A percentile compares a stretch with the other conserved stretches of the same genome.
Conservation (phyloP, 2,329 filamentous ascomycete genomes). For the Trichoderma oligosporum region DNA sequence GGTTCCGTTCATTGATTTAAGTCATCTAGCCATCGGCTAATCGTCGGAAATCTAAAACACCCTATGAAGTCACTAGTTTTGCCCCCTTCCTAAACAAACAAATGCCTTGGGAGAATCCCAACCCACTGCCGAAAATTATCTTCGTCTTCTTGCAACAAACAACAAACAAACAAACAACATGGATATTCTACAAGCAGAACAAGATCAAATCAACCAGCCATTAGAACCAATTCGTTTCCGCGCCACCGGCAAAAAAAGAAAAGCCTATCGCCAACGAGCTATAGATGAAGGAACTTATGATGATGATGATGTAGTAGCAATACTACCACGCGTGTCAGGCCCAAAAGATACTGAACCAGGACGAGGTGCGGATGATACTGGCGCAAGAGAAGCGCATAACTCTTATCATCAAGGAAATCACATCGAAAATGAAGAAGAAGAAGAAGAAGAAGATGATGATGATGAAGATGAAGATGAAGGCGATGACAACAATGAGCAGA, state of each 20-base stretch:
- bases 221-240: conserved; percentile 50
- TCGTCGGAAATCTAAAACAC: neutral
- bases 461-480: conserved; percentile 24
- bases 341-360: neutral
- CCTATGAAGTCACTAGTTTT: conserved; percentile 17
- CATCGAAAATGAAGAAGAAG: too few species aligned
- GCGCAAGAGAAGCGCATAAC: neutral
- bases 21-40: conserved; percentile 3
- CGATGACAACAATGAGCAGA: neutral
- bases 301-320: neutral
- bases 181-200: conserved; percentile 24
- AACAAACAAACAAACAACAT: conserved; percentile 18
- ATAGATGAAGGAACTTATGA: neutral
- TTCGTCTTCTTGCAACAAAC: neutral
- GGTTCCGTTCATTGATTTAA: neutral
- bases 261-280: conserved; percentile 52
- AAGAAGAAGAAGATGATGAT: conserved; percentile 19
- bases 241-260: conserved; percentile 54
- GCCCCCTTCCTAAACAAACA: too few species aligned
- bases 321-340: conserved; percentile 5
- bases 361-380: conserved; percentile 26
- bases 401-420: too few species aligned
- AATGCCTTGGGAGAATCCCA: neutral
- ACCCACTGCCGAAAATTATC: neutral
- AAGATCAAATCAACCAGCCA: conserved; percentile 19